Conservation (phyloP, 108 stramenopile genomes). For the Conticribra guillardii region DNA sequence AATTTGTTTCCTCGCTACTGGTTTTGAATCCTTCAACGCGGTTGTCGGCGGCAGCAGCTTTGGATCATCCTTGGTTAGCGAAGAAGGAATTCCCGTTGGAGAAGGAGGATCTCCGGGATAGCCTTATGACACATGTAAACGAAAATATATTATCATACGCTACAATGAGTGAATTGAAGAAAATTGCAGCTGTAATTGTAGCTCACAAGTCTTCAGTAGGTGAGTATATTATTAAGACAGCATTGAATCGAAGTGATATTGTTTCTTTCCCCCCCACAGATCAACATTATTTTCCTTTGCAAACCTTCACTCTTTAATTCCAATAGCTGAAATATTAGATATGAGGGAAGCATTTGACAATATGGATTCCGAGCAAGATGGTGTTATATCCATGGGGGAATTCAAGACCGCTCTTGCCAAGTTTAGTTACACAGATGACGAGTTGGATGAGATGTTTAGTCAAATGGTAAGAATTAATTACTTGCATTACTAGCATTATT, state of each 20-base stretch:
- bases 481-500: not conserved
- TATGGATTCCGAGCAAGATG: conserved; percentile 65
- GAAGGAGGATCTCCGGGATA: conserved; percentile 12
- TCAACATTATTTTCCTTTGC: not conserved
- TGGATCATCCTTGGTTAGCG: conserved; percentile 63
- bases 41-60: conserved; percentile 59
- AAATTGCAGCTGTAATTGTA: conserved; percentile 75
- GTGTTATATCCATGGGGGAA: conserved; percentile 70
- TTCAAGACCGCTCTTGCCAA: conserved; percentile 65
- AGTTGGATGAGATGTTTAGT: conserved; percentile 74
- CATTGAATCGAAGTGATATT: not conserved
- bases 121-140: conserved; percentile 45
- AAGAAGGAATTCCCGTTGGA: conserved; percentile 42
- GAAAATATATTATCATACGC: conserved; percentile 52
- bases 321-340: conserved; percentile 67
- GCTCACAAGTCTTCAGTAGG: conserved; percentile 63
- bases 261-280: not conserved
- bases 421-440: conserved; percentile 69
- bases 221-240: not conserved
- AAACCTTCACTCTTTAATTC: too few relatives aligned
- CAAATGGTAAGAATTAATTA: conserved; percentile 36
- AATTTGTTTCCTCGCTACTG: conserved; percentile 65
- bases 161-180: conserved; percentile 64
- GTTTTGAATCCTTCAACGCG: conserved; percentile 64
- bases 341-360: conserved; percentile 79